Conservation (phyloP, 169 alveolate species). For the Babesia bigemina region DNA sequence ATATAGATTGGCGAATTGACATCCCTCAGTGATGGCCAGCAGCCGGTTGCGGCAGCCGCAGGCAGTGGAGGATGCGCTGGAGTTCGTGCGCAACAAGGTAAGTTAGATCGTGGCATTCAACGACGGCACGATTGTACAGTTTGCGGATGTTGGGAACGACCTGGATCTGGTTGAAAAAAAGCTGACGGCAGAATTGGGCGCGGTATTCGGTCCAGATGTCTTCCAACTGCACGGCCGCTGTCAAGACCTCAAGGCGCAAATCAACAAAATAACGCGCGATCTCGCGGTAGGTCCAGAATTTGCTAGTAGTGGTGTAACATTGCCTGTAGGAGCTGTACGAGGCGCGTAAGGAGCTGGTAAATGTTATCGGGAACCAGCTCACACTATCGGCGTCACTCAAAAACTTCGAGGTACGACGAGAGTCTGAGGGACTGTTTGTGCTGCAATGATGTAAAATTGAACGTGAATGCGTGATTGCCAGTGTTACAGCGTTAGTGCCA, state of each 20-base stretch:
- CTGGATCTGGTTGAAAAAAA: constrained; percentile 47
- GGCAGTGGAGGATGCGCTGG: constrained; percentile 55
- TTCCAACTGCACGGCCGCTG: constrained; percentile 23
- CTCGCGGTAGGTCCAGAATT: constrained; percentile 10
- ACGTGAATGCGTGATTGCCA: background rate
- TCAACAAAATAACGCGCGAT: constrained; percentile 10
- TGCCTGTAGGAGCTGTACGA: constrained; percentile 20
- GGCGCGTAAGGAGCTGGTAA: constrained; percentile 19
- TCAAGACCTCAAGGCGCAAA: constrained; percentile 8
- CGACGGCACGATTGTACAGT: constrained; percentile 8
- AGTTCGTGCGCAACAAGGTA: constrained; percentile 38
- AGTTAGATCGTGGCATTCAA: background rate
- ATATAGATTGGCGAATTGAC: too few relatives aligned
- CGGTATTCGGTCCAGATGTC: constrained; percentile 37
- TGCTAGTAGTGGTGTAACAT: background rate
- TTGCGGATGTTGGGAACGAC: constrained; percentile 50
- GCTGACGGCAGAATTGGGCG: constrained; percentile 38
- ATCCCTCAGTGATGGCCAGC: background rate
- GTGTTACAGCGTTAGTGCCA: background rate
- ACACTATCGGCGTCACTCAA: constrained; percentile 14
- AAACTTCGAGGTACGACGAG: constrained; percentile 23
- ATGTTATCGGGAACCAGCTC: constrained; percentile 20
- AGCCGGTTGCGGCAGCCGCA: constrained; percentile 19
- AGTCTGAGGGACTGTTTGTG: background rate
- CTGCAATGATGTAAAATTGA: background rate